phyloP scores from a whole-genome alignment of 345 rosid genomes.

The Lepidium aucheri region DNA sequence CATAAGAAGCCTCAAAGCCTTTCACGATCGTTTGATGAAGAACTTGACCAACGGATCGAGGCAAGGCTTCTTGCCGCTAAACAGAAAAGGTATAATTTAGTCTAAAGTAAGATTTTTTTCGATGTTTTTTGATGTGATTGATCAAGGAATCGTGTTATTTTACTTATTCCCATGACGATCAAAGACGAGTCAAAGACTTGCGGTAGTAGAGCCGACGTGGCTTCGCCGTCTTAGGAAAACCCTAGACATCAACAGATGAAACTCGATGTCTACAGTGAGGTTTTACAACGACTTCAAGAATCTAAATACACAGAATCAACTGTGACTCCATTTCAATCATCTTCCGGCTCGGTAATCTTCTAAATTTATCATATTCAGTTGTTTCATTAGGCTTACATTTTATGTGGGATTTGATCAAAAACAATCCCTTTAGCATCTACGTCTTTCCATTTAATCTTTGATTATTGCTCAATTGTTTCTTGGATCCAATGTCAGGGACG shows the following conservation, averaged over 20 bases:
- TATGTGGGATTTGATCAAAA: too few species aligned
- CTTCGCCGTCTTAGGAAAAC: constrained; percentile 43
- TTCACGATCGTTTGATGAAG: constrained; percentile 64
- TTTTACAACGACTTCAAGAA: constrained; percentile 65
- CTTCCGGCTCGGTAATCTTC: too few species aligned
- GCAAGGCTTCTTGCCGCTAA: constrained; percentile 91
- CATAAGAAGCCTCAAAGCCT: constrained; percentile 85
- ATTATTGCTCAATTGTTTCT: not conserved
- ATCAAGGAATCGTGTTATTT: too few species aligned
- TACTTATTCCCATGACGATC: constrained; percentile 50
- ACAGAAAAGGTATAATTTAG: constrained; percentile 57
- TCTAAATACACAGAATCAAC: too few species aligned
- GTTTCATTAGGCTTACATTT: too few species aligned
- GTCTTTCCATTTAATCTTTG: not conserved
- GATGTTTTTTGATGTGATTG: too few species aligned
- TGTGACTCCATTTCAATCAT: too few species aligned
- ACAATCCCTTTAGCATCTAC: too few species aligned
- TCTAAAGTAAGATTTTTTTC: not conserved
- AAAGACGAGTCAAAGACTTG: constrained; percentile 87
- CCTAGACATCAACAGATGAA: constrained; percentile 73
- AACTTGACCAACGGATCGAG: constrained; percentile 89
- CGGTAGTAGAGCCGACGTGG: constrained; percentile 61
- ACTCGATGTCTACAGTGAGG: constrained; percentile 81
- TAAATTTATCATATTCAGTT: too few species aligned
- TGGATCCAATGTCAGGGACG: constrained; percentile 50